Evolutionary conservation across 2,329 filamentous ascomycete genomes (phyloP).

Genomic region (Beauveria caledonica): DNA sequence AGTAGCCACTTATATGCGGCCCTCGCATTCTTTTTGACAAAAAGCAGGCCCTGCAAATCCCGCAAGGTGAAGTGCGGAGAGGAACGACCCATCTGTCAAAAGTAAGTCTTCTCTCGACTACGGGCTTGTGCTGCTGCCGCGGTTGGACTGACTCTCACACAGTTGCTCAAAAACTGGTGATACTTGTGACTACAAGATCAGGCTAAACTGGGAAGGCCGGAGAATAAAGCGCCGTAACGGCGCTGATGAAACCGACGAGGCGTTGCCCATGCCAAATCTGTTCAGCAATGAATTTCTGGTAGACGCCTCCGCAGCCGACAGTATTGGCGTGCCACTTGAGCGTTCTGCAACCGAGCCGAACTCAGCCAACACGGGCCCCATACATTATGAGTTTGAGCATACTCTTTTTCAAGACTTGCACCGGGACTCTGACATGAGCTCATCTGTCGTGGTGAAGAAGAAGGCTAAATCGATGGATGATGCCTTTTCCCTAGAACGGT

Average conservation of each 20-base stretch:
- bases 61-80: conserved; percentile 71
- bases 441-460: neutral
- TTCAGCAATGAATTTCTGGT: conserved; percentile 3
- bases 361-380: neutral
- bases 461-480: conserved; percentile 12
- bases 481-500: neutral
- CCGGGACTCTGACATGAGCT: neutral
- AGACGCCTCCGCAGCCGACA: neutral
- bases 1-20: conserved; percentile 15
- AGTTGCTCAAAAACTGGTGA: conserved; percentile 63
- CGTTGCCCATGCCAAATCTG: neutral
- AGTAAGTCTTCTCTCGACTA: conserved; percentile 32
- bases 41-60: conserved; percentile 64
- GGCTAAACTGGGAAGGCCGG: conserved; percentile 72
- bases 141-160: neutral
- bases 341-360: conserved; percentile 7
- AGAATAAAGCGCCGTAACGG: conserved; percentile 15
- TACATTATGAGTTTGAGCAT: conserved; percentile 11
- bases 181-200: conserved; percentile 71
- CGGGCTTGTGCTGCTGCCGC: neutral
- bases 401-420: conserved; percentile 9
- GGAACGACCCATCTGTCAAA: conserved; percentile 62
- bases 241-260: neutral
- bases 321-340: conserved; percentile 5
- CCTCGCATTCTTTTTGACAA: conserved; percentile 1